These are phyloP conservation scores for Polygonum maritimum DNA, from an alignment of 148 eudicot species.

Conservation along the genomic window DNA sequence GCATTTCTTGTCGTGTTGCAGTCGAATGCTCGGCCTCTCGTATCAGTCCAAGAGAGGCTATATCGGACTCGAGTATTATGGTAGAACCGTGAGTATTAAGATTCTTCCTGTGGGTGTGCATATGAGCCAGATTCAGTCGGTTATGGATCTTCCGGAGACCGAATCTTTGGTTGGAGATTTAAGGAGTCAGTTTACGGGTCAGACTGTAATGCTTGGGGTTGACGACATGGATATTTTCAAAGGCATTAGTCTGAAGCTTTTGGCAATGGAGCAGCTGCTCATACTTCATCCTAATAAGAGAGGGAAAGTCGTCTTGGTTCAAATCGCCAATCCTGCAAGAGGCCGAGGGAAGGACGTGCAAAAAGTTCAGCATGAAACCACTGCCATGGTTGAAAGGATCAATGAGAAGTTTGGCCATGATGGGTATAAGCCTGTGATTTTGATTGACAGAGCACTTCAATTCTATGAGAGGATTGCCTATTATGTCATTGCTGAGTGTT, in stretches of 20 bases:
- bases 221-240: slow-evolving; percentile 94
- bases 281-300: slow-evolving; percentile 59
- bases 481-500: slow-evolving; percentile 71
- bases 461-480: slow-evolving; percentile 71
- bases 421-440: slow-evolving; percentile 60
- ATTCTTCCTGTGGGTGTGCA: slow-evolving; percentile 79
- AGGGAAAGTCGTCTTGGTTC: slow-evolving; percentile 66
- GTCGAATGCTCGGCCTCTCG: slow-evolving; percentile 16
- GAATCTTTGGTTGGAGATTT: slow-evolving; percentile 47
- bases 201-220: slow-evolving; percentile 77
- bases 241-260: slow-evolving; percentile 72
- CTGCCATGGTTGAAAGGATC: slow-evolving; percentile 47
- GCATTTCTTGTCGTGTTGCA: slow-evolving; percentile 16
- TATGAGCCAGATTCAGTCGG: slow-evolving; percentile 65
- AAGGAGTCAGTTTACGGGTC: slow-evolving; percentile 37
- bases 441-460: slow-evolving; percentile 55
- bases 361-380: slow-evolving; percentile 64
- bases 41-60: slow-evolving; percentile 18
- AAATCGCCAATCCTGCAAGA: slow-evolving; percentile 87
- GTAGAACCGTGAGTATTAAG: slow-evolving; percentile 15
- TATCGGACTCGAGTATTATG: slow-evolving; percentile 17
- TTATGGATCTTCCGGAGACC: slow-evolving; percentile 60
- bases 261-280: slow-evolving; percentile 78
- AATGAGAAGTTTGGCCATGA: slow-evolving; percentile 42
- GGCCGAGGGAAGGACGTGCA: slow-evolving; percentile 76